Conservation (phyloP, 352 stramenopile genomes). For the Phytophthora foliorum region DNA sequence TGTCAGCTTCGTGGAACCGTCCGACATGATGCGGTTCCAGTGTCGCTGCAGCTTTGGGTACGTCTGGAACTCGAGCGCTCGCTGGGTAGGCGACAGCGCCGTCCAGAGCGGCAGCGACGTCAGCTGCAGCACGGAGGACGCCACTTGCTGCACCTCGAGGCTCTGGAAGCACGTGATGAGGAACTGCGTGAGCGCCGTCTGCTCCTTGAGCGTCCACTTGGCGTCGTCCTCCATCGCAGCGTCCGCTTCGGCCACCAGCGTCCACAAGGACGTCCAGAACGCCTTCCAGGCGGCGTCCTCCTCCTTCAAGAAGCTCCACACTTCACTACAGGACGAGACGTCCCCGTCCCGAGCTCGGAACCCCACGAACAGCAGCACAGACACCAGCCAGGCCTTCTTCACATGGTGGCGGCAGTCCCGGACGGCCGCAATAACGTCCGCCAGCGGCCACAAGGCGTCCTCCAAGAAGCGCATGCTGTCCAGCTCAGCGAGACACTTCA, state of each 20-base stretch:
- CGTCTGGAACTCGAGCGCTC: conserved; percentile 66
- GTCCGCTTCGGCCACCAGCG: conserved; percentile 26
- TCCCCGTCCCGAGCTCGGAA: conserved; percentile 30
- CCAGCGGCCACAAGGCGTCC: conserved; percentile 60
- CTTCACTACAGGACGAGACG: conserved; percentile 3
- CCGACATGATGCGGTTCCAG: conserved; percentile 56
- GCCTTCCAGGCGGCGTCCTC: conserved; percentile 41
- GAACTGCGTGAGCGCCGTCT: conserved; percentile 67
- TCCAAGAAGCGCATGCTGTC: conserved; percentile 55
- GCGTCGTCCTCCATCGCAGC: conserved; percentile 21
- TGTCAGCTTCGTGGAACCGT: conserved; percentile 19
- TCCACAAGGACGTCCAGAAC: conserved; percentile 54
- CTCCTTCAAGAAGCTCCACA: conserved; percentile 39
- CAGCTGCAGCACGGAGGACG: conserved; percentile 63
- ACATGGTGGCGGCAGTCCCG: conserved; percentile 44
- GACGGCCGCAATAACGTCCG: conserved; percentile 17
- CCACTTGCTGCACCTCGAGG: conserved; percentile 63
- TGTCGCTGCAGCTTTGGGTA: conserved; percentile 76
- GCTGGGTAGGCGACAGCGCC: conserved; percentile 65
- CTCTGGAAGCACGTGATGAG: conserved; percentile 68
- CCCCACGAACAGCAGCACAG: conserved; percentile 54
- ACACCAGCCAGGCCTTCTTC: conserved; percentile 55
- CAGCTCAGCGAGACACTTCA: conserved; percentile 38
- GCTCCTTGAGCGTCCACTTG: conserved; percentile 64
- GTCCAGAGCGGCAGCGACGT: conserved; percentile 75